These are phyloP conservation scores for Ligustrum vulgare DNA, from an alignment of 257 asterid genomes.

Conservation along the genomic window DNA sequence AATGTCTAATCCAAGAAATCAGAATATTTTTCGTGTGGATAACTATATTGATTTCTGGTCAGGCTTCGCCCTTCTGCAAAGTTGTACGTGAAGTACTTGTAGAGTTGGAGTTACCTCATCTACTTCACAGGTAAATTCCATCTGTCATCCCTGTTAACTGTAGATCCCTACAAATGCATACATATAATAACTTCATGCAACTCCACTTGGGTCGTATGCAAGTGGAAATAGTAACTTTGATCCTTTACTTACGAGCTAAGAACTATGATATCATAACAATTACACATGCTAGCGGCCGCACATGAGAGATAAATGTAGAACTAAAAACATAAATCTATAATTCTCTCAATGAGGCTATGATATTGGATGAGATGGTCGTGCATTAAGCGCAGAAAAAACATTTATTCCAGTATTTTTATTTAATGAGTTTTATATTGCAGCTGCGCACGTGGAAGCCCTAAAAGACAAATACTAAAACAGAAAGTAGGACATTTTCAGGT, in stretches of 20 bases:
- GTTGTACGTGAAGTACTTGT: slow-evolving; percentile 87
- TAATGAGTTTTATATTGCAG: slow-evolving; percentile 38
- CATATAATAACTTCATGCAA: background rate
- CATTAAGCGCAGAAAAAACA: background rate
- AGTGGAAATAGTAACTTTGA: background rate
- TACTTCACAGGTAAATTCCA: slow-evolving; percentile 66
- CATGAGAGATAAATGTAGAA: background rate
- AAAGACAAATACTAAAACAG: slow-evolving; percentile 59
- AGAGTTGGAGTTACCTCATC: slow-evolving; percentile 91
- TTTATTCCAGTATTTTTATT: background rate
- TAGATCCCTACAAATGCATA: background rate
- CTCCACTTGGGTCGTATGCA: background rate
- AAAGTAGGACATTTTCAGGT: slow-evolving; percentile 92
- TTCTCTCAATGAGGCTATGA: background rate
- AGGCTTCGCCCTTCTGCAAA: slow-evolving; percentile 96
- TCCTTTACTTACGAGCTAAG: background rate
- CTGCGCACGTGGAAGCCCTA: slow-evolving; percentile 96
- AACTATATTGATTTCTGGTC: slow-evolving; percentile 12
- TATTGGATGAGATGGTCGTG: background rate
- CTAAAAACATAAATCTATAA: background rate
- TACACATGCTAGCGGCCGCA: background rate
- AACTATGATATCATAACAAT: background rate
- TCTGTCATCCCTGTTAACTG: background rate
- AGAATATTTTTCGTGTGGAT: background rate
- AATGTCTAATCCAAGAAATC: too few relatives aligned